These are phyloP conservation scores for Populus simonii DNA, from an alignment of 345 rosid species.

Conservation along the genomic window DNA sequence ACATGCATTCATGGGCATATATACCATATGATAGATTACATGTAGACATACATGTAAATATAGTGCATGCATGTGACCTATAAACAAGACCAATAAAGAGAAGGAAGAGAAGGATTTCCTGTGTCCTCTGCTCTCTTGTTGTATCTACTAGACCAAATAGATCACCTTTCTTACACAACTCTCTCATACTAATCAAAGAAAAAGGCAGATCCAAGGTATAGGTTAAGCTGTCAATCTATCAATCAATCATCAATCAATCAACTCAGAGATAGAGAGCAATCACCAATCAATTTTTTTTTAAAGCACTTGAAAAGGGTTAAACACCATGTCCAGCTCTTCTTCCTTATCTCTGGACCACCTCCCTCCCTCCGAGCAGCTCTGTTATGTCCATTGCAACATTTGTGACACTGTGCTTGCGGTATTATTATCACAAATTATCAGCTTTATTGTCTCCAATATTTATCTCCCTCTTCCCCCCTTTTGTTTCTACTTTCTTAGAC, in stretches of 20 bases:
- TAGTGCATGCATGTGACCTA: slow-evolving; percentile 1
- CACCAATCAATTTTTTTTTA: slow-evolving; percentile 22
- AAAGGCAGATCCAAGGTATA: slow-evolving; percentile 49
- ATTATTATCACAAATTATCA: background rate
- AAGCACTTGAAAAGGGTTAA: slow-evolving; percentile 19
- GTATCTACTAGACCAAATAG: slow-evolving; percentile 23
- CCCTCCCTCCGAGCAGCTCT: slow-evolving; percentile 75
- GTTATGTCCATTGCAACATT: slow-evolving; percentile 95
- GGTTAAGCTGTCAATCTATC: slow-evolving; percentile 55
- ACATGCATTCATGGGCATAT: background rate
- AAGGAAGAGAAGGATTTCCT: slow-evolving; percentile 17
- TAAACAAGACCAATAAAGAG: slow-evolving; percentile 20
- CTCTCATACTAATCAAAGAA: slow-evolving; percentile 12
- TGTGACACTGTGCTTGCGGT: slow-evolving; percentile 97
- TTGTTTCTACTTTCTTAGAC: background rate
- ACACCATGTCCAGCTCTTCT: slow-evolving; percentile 40
- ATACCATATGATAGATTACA: background rate
- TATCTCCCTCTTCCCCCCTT: background rate
- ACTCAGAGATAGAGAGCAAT: slow-evolving; percentile 9
- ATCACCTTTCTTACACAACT: slow-evolving; percentile 33
- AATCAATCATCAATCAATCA: slow-evolving; percentile 23
- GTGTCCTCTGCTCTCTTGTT: slow-evolving; percentile 18
- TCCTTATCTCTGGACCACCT: slow-evolving; percentile 37
- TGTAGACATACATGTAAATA: slow-evolving; percentile 4
- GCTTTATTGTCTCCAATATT: background rate